Evolutionary conservation across 345 rosid species (phyloP), one percentile per base, ranked within the genome.

Genomic region (Gossypium herbaceum): DNA sequence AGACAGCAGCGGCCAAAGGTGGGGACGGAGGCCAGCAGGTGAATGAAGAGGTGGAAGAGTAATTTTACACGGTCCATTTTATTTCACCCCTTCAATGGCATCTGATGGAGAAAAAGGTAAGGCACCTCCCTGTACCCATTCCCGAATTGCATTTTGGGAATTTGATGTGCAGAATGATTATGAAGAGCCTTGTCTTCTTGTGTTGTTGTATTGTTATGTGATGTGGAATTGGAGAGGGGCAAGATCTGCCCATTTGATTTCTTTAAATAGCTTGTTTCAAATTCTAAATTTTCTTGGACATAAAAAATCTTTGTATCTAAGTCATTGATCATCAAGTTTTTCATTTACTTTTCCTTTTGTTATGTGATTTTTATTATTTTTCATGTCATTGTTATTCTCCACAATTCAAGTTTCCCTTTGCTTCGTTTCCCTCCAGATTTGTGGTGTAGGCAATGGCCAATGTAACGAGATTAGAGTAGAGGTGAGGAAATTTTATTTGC

Each of bases 11-110:
- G 27, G 43, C 85, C 68, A 80, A 81, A 81, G 82, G 85, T 7
- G 85, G 85, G 62, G 85, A 83, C 39, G 86, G 75, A 29, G 80
- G 84, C 39, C 83, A 71, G 25, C 85, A 82, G 65, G 22, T 69
- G 65, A 82, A 62, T 75, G 92, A 90, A 76, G 90, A 83, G 47
- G 79, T 72, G 61, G 90, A 82, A 80, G 88, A 85, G 84, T 85
- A 78, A 83, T 62, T 19, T 12, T 45, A 55, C 44, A 27, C 10
- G n/a, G 41, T 58, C 64, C 7, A 29, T 57, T 9, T 24, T 27
- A 71, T 43, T 64, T 29, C 7, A 64, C 56, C 15, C 41, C 29
- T 15, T 62, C 12, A 22, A 45, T 19, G 61, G 70, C 76, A 45
- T 75, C 55, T 24, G 29, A 73, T 17, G 45, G 56, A 50, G 76